Evolutionary conservation across 257 asterid species (phyloP), one percentile per base, ranked within the genome.

Genomic region (Buddleja alternifolia): DNA sequence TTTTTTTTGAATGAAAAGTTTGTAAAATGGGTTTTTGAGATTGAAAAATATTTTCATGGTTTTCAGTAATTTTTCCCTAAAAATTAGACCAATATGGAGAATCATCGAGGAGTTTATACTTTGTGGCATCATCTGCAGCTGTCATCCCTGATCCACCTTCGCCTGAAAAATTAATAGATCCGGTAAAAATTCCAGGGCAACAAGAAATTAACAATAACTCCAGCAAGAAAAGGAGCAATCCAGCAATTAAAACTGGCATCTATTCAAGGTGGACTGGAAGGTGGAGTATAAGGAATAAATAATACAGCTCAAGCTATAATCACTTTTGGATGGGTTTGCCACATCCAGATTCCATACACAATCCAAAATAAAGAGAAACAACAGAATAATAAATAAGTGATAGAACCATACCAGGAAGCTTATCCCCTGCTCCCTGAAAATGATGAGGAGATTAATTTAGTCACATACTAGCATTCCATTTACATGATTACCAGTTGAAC

Each of bases 111-210:
- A 73, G 71, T 47, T 55, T n/a, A 73, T 91, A 91, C 97, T 91
- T 91, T 73, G 97, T 91, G 23, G 90, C 91, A 73, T 90, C 96
- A 63, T 84, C 88, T 54, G 87, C 84, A 24, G 86, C 78, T 34
- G 87, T 76, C 72, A 58, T 76, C 51, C 84, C 82, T 23, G 90
- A 63, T 73, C 88, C 83, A 69, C 81, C 82, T 64, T 80, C 82
- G 75, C 88, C 96, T 89, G 82, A 60, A 74, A 42, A 83, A 77
- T 36, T 65, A 8, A 68, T 19, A 62, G 36, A 56, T n/a, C n/a
- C 64, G 39, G 44, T 44, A 53, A 69, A 20, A 62, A 74, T 12
- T 56, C 17, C 21, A 54, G 23, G 14, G n/a, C 68, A 55, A 63
- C 62, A 53, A 45, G 47, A 66, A 54, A 58, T 21, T 19, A 48